phyloP scores from a whole-genome alignment of 805 yeast genomes.

The Cyberlindnera saturnus region DNA sequence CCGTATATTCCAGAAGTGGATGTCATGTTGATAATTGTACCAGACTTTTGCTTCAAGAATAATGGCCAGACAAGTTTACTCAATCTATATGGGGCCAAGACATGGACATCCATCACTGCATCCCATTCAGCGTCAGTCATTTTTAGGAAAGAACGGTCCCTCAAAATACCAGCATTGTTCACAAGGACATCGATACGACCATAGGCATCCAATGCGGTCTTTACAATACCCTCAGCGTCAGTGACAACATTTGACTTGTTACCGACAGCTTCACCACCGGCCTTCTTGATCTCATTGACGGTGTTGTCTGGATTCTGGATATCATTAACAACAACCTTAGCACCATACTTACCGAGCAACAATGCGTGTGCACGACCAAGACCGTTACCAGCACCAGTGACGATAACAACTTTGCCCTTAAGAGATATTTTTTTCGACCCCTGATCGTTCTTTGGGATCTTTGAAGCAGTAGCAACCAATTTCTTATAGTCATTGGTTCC shows the following conservation, averaged over 20 bases:
- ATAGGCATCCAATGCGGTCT: constrained; percentile 67
- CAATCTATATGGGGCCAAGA: constrained; percentile 73
- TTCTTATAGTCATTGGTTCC: constrained; percentile 66
- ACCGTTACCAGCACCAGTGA: constrained; percentile 96
- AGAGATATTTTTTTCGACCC: constrained; percentile 53
- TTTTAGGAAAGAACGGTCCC: constrained; percentile 83
- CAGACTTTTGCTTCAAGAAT: constrained; percentile 70
- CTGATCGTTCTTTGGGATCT: constrained; percentile 53
- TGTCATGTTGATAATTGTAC: constrained; percentile 81
- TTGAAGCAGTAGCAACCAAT: constrained; percentile 46
- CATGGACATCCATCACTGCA: constrained; percentile 73
- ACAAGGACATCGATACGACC: constrained; percentile 83
- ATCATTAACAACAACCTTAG: constrained; percentile 92
- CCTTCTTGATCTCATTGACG: constrained; percentile 70
- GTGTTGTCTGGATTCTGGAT: constrained; percentile 67
- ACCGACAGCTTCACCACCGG: constrained; percentile 73
- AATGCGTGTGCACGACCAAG: constrained; percentile 88
- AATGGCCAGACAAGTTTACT: constrained; percentile 92
- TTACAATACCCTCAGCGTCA: constrained; percentile 67
- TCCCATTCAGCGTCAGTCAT: constrained; percentile 84
- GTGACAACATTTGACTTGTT: constrained; percentile 77
- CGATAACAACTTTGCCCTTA: constrained; percentile 78
- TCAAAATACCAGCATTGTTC: constrained; percentile 91
- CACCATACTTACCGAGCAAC: constrained; percentile 84
- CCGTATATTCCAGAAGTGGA: constrained; percentile 98